A percentile compares a stretch with the other conserved stretches of the same genome.
Conservation (phyloP, 352 stramenopile genomes). For the Phytophthora cryptogea region DNA sequence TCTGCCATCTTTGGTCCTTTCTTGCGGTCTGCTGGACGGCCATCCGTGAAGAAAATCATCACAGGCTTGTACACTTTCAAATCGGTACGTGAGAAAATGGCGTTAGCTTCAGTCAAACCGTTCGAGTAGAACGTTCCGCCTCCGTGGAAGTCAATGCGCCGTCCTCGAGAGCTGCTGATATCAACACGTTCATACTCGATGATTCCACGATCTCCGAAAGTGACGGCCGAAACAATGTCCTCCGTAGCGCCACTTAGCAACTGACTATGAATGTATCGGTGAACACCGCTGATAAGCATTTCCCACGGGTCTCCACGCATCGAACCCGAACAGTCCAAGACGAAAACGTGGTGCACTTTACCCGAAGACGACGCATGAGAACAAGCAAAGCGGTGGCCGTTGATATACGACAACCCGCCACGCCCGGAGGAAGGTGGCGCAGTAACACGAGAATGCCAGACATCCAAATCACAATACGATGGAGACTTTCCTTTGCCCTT, state of each 20-base stretch:
- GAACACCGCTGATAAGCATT: conserved; percentile 22
- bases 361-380: conserved; percentile 28
- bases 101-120: conserved; percentile 34
- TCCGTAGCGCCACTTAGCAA: conserved; percentile 19
- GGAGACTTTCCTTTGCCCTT: conserved; percentile 20
- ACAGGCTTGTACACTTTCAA: conserved; percentile 34
- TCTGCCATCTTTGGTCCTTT: conserved; percentile 34
- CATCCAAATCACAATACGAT: conserved; percentile 34
- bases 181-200: conserved; percentile 33
- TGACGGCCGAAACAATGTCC: conserved; percentile 50
- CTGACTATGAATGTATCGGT: conserved; percentile 39
- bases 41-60: conserved; percentile 57
- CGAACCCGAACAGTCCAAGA: conserved; percentile 53
- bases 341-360: conserved; percentile 48
- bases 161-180: conserved; percentile 6
- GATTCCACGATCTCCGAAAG: conserved; percentile 34
- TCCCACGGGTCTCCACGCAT: conserved; percentile 45
- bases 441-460: conserved; percentile 32
- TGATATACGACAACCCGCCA: conserved; percentile 20
- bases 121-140: conserved; percentile 42
- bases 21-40: conserved; percentile 37
- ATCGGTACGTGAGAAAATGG: conserved; percentile 45
- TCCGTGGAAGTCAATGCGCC: conserved; percentile 27
- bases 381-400: conserved; percentile 45
- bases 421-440: background rate